phyloP scores from a whole-genome alignment of 192 early-diverging fungal species.

The Coemansia reversa region DNA sequence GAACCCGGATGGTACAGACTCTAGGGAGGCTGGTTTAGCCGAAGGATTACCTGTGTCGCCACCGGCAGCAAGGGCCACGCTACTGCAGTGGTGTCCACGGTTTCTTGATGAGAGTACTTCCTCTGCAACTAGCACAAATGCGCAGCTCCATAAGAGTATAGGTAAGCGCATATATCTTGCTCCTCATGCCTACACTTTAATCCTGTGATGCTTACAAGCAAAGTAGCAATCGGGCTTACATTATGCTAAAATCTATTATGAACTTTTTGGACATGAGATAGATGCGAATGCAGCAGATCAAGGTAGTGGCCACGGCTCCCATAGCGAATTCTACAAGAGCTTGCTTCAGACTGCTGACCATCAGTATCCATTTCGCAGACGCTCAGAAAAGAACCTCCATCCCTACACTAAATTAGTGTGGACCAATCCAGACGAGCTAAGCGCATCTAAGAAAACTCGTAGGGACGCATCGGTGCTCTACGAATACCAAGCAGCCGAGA shows the following conservation, averaged over 20 bases:
- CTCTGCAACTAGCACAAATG: neutral
- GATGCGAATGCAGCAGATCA: neutral
- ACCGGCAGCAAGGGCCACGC: neutral
- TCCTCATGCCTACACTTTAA: neutral
- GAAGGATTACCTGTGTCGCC: neutral
- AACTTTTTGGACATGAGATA: neutral
- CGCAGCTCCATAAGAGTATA: neutral
- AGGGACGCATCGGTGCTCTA: conserved; percentile 14
- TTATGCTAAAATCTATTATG: neutral
- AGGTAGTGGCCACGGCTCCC: neutral
- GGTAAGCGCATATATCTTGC: neutral
- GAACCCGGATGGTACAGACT: neutral
- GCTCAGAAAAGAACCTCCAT: conserved; percentile 46
- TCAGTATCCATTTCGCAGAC: conserved; percentile 38
- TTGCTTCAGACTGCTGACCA: conserved; percentile 13
- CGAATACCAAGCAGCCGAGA: conserved; percentile 6
- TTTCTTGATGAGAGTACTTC: conserved; percentile 5
- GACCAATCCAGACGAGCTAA: conserved; percentile 35
- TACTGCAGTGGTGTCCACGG: conserved; percentile 17
- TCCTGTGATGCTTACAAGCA: neutral
- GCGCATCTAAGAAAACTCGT: neutral
- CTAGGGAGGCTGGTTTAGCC: neutral
- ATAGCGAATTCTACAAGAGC: conserved; percentile 3
- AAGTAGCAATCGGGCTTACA: neutral
- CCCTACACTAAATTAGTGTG: conserved; percentile 53